These are phyloP conservation scores for Dendrobium huoshanense DNA, from an alignment of 106 monocot genomes.

Conservation along the genomic window DNA sequence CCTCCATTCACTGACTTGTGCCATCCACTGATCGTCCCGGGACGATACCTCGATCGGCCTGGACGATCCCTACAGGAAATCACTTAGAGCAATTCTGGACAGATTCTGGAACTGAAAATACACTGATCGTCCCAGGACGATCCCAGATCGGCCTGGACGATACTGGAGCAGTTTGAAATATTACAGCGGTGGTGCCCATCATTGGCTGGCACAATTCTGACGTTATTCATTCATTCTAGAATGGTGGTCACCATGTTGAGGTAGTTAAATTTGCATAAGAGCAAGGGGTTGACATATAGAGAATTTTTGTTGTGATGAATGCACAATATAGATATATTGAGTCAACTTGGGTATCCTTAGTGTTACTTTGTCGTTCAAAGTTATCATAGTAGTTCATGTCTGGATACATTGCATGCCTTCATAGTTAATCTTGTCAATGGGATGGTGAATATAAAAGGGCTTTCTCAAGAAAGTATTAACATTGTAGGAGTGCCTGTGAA, in stretches of 20 bases:
- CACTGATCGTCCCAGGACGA: too few relatives aligned
- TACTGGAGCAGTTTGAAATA: too few relatives aligned
- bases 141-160: too few relatives aligned
- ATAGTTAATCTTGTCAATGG: background rate
- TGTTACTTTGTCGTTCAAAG: background rate
- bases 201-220: too few relatives aligned
- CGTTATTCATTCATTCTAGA: background rate
- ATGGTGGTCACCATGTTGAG: background rate
- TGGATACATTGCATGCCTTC: background rate
- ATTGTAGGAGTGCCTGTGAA: background rate
- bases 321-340: background rate
- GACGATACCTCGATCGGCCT: too few relatives aligned
- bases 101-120: too few relatives aligned
- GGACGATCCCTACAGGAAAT: too few relatives aligned
- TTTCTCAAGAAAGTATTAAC: background rate
- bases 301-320: background rate
- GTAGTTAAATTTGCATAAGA: background rate
- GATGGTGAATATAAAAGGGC: background rate
- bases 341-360: background rate
- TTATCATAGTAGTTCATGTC: background rate
- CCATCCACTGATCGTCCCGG: too few relatives aligned
- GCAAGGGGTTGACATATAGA: background rate
- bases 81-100: too few relatives aligned
- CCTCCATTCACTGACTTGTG: too few relatives aligned
- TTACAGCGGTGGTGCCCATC: too few relatives aligned